Conservation (phyloP, 2,329 filamentous ascomycete species). For the Neocatenulostroma microsporum region DNA sequence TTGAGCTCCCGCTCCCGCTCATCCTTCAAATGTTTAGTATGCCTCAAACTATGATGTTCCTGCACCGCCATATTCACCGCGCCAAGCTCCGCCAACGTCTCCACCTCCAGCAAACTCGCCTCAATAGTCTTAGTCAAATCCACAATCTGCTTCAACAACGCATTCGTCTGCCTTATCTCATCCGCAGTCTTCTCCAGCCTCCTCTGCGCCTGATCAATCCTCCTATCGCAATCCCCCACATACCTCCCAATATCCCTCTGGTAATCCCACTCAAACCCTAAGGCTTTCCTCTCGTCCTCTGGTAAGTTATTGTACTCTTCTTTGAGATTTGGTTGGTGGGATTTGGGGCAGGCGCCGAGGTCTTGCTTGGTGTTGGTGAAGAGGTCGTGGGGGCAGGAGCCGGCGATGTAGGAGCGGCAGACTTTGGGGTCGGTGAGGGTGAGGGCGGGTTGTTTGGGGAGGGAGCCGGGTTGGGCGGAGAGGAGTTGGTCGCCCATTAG, state of each 20-base stretch:
- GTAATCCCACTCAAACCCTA: constrained; percentile 95
- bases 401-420: constrained; percentile 87
- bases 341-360: constrained; percentile 77
- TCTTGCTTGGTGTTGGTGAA: constrained; percentile 99
- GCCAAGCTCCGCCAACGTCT: constrained; percentile 73
- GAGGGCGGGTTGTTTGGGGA: constrained; percentile 69
- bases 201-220: constrained; percentile 84
- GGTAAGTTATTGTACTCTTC: constrained; percentile 74
- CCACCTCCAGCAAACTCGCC: constrained; percentile 74
- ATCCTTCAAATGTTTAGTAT: constrained; percentile 70
- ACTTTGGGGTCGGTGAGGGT: constrained; percentile 87
- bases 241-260: constrained; percentile 93
- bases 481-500: constrained; percentile 69
- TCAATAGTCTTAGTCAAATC: constrained; percentile 73
- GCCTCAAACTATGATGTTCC: constrained; percentile 78
- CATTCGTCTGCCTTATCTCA: constrained; percentile 88
- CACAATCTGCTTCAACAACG: constrained; percentile 74
- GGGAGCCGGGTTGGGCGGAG: constrained; percentile 57
- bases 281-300: constrained; percentile 62
- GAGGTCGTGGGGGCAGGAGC: constrained; percentile 94
- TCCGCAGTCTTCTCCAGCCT: constrained; percentile 94
- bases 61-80: constrained; percentile 74
- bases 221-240: constrained; percentile 90
- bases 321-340: constrained; percentile 83
- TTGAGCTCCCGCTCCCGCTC: constrained; percentile 85